Conservation (phyloP, 2,329 filamentous ascomycete species). For the Talaromyces sp. region DNA sequence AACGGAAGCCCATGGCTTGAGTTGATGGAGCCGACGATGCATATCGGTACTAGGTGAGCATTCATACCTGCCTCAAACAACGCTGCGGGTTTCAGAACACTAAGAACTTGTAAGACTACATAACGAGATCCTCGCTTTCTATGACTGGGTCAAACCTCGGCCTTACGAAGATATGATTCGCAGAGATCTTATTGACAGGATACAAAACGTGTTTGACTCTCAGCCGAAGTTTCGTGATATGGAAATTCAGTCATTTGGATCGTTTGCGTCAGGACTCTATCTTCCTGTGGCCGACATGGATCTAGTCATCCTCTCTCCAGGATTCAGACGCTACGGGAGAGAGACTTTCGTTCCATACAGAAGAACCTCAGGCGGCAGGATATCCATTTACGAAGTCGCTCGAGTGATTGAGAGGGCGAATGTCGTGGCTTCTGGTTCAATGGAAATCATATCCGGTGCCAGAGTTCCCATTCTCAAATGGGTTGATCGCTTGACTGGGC, state of each 20-base stretch:
- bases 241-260: constrained; percentile 77
- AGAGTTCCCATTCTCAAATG: constrained; percentile 93
- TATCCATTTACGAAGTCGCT: constrained; percentile 58
- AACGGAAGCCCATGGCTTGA: constrained; percentile 61
- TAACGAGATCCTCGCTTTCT: constrained; percentile 87
- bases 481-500: constrained; percentile 68
- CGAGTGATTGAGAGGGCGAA: constrained; percentile 36
- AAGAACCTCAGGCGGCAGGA: constrained; percentile 30
- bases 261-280: constrained; percentile 80
- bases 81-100: not conserved
- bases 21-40: constrained; percentile 28
- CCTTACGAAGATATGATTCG: constrained; percentile 75
- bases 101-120: constrained; percentile 62
- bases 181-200: constrained; percentile 64
- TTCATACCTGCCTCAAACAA: not conserved
- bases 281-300: constrained; percentile 88
- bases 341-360: constrained; percentile 50
- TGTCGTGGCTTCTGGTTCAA: constrained; percentile 53
- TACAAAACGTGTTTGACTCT: constrained; percentile 58
- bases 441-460: constrained; percentile 69
- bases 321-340: constrained; percentile 55
- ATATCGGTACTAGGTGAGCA: constrained; percentile 34
- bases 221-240: constrained; percentile 53
- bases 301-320: constrained; percentile 69
- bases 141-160: constrained; percentile 74